These are phyloP conservation scores for Fagopyrum tataricum DNA, from an alignment of 148 eudicot genomes.

Conservation along the genomic window DNA sequence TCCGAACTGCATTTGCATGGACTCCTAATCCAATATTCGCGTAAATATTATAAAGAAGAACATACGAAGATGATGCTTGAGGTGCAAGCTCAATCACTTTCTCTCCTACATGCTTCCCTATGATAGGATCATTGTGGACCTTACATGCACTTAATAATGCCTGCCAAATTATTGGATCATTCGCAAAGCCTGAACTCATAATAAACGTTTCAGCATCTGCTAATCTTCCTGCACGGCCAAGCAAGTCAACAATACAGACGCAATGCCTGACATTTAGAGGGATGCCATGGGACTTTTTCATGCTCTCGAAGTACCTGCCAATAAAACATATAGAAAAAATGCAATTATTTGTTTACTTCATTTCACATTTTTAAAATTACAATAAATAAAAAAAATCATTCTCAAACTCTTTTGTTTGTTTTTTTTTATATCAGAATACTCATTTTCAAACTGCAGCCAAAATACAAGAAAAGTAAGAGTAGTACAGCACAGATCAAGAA, in stretches of 20 bases:
- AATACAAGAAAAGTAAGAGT: neutral
- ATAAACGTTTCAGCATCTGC: slow-evolving; percentile 30
- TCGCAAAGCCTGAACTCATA: slow-evolving; percentile 26
- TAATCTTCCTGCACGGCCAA: slow-evolving; percentile 32
- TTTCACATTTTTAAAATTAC: too few species aligned
- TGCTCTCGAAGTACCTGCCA: slow-evolving; percentile 24
- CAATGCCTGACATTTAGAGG: slow-evolving; percentile 28
- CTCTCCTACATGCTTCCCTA: slow-evolving; percentile 32
- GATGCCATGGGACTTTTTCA: slow-evolving; percentile 20
- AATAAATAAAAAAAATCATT: too few species aligned
- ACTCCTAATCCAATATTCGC: slow-evolving; percentile 21
- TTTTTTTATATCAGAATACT: neutral
- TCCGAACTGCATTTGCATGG: slow-evolving; percentile 19
- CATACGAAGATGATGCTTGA: slow-evolving; percentile 17
- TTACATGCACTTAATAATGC: slow-evolving; percentile 29
- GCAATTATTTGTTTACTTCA: neutral
- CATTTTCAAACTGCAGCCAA: neutral
- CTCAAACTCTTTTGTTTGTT: too few species aligned
- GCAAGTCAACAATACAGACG: slow-evolving; percentile 29
- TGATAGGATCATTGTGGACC: slow-evolving; percentile 21
- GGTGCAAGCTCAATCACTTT: slow-evolving; percentile 33
- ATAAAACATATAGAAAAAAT: slow-evolving; percentile 17
- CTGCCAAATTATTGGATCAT: slow-evolving; percentile 45
- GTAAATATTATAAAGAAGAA: slow-evolving; percentile 29
- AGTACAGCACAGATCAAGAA: neutral